Evolutionary conservation across 2,329 filamentous ascomycete genomes (phyloP), one percentile per base, ranked within the genome.

Genomic region (Graphiopsis chlorocephala): DNA sequence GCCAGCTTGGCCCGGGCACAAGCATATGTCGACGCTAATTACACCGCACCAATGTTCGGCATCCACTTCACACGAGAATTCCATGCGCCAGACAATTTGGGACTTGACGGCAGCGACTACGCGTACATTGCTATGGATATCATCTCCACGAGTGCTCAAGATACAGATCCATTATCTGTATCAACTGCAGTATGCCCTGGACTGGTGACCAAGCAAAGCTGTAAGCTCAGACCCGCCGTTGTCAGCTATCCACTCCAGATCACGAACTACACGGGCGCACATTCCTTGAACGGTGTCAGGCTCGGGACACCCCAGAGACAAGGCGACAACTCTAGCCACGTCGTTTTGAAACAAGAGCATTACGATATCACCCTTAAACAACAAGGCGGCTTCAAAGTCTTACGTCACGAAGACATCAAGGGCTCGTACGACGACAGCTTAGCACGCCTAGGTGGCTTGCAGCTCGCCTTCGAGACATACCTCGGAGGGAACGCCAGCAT

Each of bases 231-330:
- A 8, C 70, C 71, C 3, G 71, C 71, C 0, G 61, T 68, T n/a
- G 59, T 72, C 57, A 65, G 64, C 35, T 72, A 72, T 31, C 67
- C 70, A 1, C 64, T 69, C 17, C 63, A 59, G 60, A 65, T 70
- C 17, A 56, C 66, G 17, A 55, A 58, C 14, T 68, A 64, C 61
- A 59, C 59, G 2, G 65, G 68, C 53, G 23, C 31, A 17, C 61
- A 68, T n/a, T 52, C 64, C 20, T n/a, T 65, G 20, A 56, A 31
- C 20, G 59, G 66, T 28, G 58, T 68, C 31, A 62, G 25, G 11
- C 47, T 62, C 6, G 59, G 59, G 8, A 58, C 56, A 1, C 45
- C 45, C 26, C 28, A 20, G 4, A 31, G 10, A 8, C 29, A 52
- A 11, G 59, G 33, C 15, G 45, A n/a, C n/a, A 61, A 61, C 6